These are phyloP conservation scores for Astragalus membranaceus DNA, from an alignment of 306 rosid species.

Conservation along the genomic window DNA sequence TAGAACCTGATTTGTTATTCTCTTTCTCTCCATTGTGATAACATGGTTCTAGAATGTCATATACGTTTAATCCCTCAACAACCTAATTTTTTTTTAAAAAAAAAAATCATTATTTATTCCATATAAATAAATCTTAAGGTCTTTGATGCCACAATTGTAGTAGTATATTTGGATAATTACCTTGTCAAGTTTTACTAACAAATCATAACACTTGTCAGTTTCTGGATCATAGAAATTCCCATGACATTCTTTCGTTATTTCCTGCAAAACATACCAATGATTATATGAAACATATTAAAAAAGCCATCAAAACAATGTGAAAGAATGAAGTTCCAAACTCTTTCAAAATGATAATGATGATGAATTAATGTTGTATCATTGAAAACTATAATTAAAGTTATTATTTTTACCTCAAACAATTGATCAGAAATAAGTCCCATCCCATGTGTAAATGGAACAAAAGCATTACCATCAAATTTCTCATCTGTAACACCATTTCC, in stretches of 20 bases:
- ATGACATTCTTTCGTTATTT: conserved; percentile 21
- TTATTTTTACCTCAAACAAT: conserved; percentile 48
- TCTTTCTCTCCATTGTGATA: too few species aligned
- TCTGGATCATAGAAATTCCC: conserved; percentile 40
- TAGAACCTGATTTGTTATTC: too few species aligned
- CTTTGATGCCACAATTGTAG: neutral
- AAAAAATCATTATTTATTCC: neutral
- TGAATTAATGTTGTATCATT: neutral
- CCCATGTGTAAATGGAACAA: conserved; percentile 79
- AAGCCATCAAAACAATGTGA: neutral
- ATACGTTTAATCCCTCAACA: too few species aligned
- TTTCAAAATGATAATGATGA: conserved; percentile 7
- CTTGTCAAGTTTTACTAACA: neutral
- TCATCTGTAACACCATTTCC: conserved; percentile 86
- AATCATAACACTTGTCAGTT: neutral
- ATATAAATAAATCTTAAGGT: conserved; percentile 29
- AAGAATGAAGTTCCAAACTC: neutral
- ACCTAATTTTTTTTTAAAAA: neutral
- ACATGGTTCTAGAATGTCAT: too few species aligned
- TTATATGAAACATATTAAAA: neutral
- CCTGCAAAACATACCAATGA: conserved; percentile 31
- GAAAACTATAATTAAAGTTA: neutral
- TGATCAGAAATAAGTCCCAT: conserved; percentile 42
- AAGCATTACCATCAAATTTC: conserved; percentile 63
- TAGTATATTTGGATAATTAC: neutral